A percentile compares a stretch with the other conserved stretches of the same genome.
Conservation (phyloP, 1,284 basidiomycete genomes). For the Rhodotorula sp. region DNA sequence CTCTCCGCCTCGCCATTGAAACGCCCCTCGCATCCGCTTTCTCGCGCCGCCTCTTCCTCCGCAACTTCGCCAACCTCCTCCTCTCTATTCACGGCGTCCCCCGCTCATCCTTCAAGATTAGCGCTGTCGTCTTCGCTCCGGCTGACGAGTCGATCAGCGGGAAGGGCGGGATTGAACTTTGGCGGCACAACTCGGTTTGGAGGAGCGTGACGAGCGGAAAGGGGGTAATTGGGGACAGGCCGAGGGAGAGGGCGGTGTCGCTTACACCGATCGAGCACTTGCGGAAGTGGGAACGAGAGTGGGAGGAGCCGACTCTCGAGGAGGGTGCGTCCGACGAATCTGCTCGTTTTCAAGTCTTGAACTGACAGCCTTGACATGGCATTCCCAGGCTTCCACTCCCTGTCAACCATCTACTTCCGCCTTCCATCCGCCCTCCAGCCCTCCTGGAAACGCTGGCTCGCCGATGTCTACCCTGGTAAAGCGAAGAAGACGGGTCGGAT, state of each 20-base stretch:
- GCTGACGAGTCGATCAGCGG: not conserved
- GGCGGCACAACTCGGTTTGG: slow-evolving; percentile 9
- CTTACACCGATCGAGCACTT: not conserved
- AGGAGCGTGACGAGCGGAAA: not conserved
- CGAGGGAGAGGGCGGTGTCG: not conserved
- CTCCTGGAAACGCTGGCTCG: slow-evolving; percentile 4
- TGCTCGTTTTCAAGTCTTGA: not conserved
- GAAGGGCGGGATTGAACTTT: not conserved
- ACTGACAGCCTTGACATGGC: too few species aligned
- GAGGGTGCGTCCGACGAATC: not conserved
- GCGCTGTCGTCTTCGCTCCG: not conserved
- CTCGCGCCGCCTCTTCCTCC: not conserved
- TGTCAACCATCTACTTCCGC: not conserved
- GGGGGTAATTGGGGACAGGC: not conserved
- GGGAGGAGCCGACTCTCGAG: not conserved
- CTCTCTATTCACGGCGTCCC: not conserved
- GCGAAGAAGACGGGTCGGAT: slow-evolving; percentile 6
- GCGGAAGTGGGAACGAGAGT: not conserved
- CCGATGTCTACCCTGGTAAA: slow-evolving; percentile 14
- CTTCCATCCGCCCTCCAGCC: not conserved
- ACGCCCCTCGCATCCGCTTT: not conserved
- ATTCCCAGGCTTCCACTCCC: not conserved
- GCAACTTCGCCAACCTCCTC: not conserved
- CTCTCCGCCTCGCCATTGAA: not conserved
- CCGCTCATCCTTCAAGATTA: too few species aligned